A percentile compares a stretch with the other conserved stretches of the same genome.
Evolutionary conservation across 2,329 filamentous ascomycete species (phyloP).

Genomic region (Fusarium burgessii): DNA sequence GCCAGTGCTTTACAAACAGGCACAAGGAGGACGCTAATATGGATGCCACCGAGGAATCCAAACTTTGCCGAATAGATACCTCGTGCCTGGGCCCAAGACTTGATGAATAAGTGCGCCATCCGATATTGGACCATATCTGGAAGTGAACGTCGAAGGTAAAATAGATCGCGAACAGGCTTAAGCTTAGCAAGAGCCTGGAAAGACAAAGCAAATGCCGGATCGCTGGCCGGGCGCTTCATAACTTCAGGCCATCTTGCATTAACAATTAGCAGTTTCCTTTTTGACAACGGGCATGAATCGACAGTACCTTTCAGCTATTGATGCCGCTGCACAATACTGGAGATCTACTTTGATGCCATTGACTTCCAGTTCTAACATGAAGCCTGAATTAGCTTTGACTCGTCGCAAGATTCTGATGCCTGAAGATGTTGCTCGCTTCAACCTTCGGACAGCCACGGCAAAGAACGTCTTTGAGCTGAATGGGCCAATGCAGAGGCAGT

Average conservation of each 20-base stretch:
- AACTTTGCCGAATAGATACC: constrained; percentile 75
- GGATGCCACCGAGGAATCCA: constrained; percentile 73
- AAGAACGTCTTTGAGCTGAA: constrained; percentile 73
- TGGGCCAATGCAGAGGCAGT: constrained; percentile 73
- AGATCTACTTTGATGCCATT: constrained; percentile 70
- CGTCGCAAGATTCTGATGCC: constrained; percentile 66
- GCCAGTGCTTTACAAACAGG: constrained; percentile 69
- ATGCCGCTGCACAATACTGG: constrained; percentile 72
- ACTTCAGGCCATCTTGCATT: constrained; percentile 58
- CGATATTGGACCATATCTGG: constrained; percentile 70
- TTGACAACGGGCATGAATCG: not conserved
- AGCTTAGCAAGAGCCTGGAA: constrained; percentile 69
- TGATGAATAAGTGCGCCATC: constrained; percentile 69
- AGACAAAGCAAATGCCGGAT: constrained; percentile 67
- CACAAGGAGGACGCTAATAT: constrained; percentile 71
- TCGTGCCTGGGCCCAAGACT: constrained; percentile 69
- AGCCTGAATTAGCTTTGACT: constrained; percentile 69
- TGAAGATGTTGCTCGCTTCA: constrained; percentile 59
- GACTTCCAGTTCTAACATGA: constrained; percentile 74
- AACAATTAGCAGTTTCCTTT: not conserved
- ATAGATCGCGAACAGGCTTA: constrained; percentile 72
- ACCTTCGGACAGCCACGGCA: constrained; percentile 65
- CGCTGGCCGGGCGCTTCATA: constrained; percentile 60
- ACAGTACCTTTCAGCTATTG: constrained; percentile 63
- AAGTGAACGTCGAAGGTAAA: constrained; percentile 69